phyloP scores from a whole-genome alignment of 805 yeast genomes.

The Starmera amethionina region DNA sequence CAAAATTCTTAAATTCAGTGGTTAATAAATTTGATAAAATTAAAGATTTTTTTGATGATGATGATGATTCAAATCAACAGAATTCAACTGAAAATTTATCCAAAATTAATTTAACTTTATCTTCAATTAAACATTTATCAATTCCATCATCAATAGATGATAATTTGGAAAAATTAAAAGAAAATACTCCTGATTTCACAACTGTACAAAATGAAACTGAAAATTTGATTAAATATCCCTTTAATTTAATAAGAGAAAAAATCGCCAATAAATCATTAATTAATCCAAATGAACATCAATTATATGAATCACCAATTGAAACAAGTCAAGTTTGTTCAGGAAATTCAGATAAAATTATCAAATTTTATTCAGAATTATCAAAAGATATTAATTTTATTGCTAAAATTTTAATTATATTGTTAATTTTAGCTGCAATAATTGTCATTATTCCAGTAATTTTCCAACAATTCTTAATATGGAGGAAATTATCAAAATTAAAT shows the following conservation, averaged over 20 bases:
- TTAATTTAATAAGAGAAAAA: constrained; percentile 34
- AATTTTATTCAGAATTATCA: constrained; percentile 24
- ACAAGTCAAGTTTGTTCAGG: constrained; percentile 29
- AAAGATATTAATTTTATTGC: constrained; percentile 25
- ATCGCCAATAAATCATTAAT: constrained; percentile 24
- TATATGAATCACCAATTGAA: constrained; percentile 32
- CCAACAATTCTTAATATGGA: constrained; percentile 40
- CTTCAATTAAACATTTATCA: constrained; percentile 41
- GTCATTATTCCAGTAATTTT: constrained; percentile 34
- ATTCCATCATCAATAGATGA: constrained; percentile 59
- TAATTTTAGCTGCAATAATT: constrained; percentile 31
- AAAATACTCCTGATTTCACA: constrained; percentile 55
- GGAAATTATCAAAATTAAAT: constrained; percentile 17
- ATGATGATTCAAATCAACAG: constrained; percentile 20
- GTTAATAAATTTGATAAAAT: constrained; percentile 41
- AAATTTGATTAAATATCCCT: constrained; percentile 47
- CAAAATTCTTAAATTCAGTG: constrained; percentile 46
- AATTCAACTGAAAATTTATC: constrained; percentile 24
- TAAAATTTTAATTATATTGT: constrained; percentile 27
- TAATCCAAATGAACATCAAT: constrained; percentile 6
- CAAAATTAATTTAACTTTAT: constrained; percentile 50
- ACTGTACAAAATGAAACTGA: constrained; percentile 53
- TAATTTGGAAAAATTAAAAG: constrained; percentile 41
- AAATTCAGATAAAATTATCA: constrained; percentile 27
- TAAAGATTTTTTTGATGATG: constrained; percentile 44